Base-by-base conservation (phyloP, 768 basidiomycete species). In the Boletus rubropictus region DNA sequence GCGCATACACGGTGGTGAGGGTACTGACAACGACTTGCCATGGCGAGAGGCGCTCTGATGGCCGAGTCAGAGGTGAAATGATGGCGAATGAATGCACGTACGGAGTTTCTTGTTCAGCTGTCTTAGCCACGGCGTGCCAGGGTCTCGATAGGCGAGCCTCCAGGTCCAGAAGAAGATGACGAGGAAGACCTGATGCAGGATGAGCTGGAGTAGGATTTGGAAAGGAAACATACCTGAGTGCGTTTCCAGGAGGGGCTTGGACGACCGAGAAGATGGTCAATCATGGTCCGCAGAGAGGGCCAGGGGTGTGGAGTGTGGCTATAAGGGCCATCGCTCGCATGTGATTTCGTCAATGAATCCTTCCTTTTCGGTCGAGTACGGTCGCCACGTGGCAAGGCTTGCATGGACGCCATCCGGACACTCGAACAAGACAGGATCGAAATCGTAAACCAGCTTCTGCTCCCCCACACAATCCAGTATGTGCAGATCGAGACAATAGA, bases 11-110 rank as follows among this genome's bases (percentile, higher is more conserved):
- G 24, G 80, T 66, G 1, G 93, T 96, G 48, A 96, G 69, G 0
- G 92, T 90, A 55, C 80, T 86, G 46, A 91, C 76, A 41, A 97
- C 78, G 57, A 97, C 76, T 61, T 99, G 94, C 86, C 92, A 99
- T n/a, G 96, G 96, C 0, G 93, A 86, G 71, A 91, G 95, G 18
- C 81, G 81, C 60, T 76, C 84, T 91, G 24, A 41, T 15, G 3
- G 5, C 22, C 20, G 38, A n/a, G 25, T 47, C 35, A 51, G 54
- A 20, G 15, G 7, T 10, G 38, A 39, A 43, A 7, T 4, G 21
- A 39, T 3, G 17, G 5, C 2, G 18, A 2, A 27, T 44, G 11
- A 14, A 41, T 41, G 14, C 11, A 65, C 82, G 47, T 61, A 89
- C 86, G 69, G 10, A 90, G 70, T 9, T 61, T 58, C 56, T 73